phyloP scores from a whole-genome alignment of 78 protist genomes.

The slime mould (Dictyostelium discoideum) region dicty_2.7 NC_007091.3:1142501-1143000 shows the following conservation, averaged over 20 bases:
- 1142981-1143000: slow-evolving; percentile 47
- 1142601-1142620: slow-evolving; percentile 87
- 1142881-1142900: slow-evolving; percentile 87
- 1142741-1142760: slow-evolving; percentile 98
- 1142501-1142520: slow-evolving; percentile 91
- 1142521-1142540: slow-evolving; percentile 94
- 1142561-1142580: slow-evolving; percentile 87
- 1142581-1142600: slow-evolving; percentile 75
- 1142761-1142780: slow-evolving; percentile 90
- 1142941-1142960: slow-evolving; percentile 91
- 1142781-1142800: slow-evolving; percentile 88
- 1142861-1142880: slow-evolving; percentile 86
- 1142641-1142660: slow-evolving; percentile 95
- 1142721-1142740: slow-evolving; percentile 98
- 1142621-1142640: slow-evolving; percentile 97
- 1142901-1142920: slow-evolving; percentile 94
- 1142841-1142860: slow-evolving; percentile 90
- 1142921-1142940: slow-evolving; percentile 93
- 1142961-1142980: slow-evolving; percentile 86
- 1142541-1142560: slow-evolving; percentile 97
- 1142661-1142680: slow-evolving; percentile 75
- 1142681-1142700: slow-evolving; percentile 79
- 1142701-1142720: slow-evolving; percentile 90
- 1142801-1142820: slow-evolving; percentile 96
- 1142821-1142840: slow-evolving; percentile 96